Base-by-base conservation (phyloP, 2,329 filamentous ascomycete genomes). In the Ceratocystiopsis minuta region DNA sequence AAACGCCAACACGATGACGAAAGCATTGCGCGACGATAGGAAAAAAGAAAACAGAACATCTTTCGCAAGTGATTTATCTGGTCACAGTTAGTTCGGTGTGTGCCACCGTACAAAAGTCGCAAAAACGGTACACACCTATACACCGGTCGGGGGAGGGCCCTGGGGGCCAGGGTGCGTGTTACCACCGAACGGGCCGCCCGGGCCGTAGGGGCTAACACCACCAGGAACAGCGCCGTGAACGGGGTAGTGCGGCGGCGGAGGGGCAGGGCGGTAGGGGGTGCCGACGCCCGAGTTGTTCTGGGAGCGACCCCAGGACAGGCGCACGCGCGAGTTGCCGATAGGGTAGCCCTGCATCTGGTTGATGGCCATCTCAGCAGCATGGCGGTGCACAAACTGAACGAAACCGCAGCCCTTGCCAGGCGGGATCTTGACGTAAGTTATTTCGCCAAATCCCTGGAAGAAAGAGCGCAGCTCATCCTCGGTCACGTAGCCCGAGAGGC, bases 321-420 rank as follows among this genome's bases (percentile, higher is more conserved):
- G 86, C 46, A 98, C 90, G 51, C 90, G 86, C 38, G 88, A 96
- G 71, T 98, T 98, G 43, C 90, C 90, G 55, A 98, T 98, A 18
- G 90, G 90, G 60, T 98, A 98, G 47, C 90, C 90, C 65, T 98
- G 90, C 90, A 98, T 98, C 66, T 98, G 90, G 67, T 98, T 98
- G 73, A 98, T 98, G 52, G 90, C 90, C 90, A 98, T 98, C 67
- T 98, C 90, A 14, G 90, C 90, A 41, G 90, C 90, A 56, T 98
- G 90, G 51, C 90, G 86, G 67, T 98, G 90, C 44, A 98, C 90
- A 54, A 98, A 98, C 64, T 98, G 90, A 45, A 98, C 90, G 58
- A 98, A 98, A 45, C 90, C 90, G 57, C 90, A 98, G 52, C 90
- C 90, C 75, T 98, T 98, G 66, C 90, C 90, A 50, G 90, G 88